Conservation (phyloP, 192 early-diverging fungal genomes). For the Dissophora globulifera region DNA sequence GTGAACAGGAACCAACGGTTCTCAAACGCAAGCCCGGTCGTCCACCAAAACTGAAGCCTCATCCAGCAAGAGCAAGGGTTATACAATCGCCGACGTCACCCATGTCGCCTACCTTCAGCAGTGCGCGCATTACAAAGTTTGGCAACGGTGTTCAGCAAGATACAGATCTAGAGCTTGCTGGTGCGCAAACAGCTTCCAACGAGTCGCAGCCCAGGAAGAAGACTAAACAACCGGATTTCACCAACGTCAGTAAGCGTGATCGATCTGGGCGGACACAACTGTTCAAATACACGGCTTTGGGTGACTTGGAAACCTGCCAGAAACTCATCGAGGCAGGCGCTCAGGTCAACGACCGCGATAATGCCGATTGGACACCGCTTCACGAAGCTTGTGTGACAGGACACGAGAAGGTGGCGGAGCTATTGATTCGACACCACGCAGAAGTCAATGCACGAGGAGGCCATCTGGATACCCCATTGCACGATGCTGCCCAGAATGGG, state of each 20-base stretch:
- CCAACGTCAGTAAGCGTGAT: slow-evolving; percentile 51
- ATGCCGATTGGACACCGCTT: slow-evolving; percentile 76
- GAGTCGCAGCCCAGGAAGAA: slow-evolving; percentile 31
- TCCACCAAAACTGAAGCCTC: slow-evolving; percentile 27
- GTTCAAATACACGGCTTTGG: slow-evolving; percentile 62
- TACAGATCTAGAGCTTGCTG: background rate
- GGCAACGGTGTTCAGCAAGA: background rate
- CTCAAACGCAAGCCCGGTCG: slow-evolving; percentile 34
- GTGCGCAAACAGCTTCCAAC: background rate
- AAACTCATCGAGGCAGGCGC: slow-evolving; percentile 67
- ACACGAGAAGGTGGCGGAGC: slow-evolving; percentile 56
- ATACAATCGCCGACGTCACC: slow-evolving; percentile 17
- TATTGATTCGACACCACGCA: slow-evolving; percentile 58
- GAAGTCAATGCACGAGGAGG: slow-evolving; percentile 68
- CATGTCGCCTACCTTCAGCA: background rate
- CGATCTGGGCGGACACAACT: slow-evolving; percentile 63
- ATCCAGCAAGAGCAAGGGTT: background rate
- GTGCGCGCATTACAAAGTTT: background rate
- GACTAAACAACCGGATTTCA: slow-evolving; percentile 33
- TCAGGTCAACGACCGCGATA: slow-evolving; percentile 71
- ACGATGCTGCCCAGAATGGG: slow-evolving; percentile 70
- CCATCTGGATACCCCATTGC: slow-evolving; percentile 74
- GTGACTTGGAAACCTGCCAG: slow-evolving; percentile 66
- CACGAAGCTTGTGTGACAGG: slow-evolving; percentile 73
- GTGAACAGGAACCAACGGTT: slow-evolving; percentile 3